These are phyloP conservation scores for Volvariella surrecta DNA, from an alignment of 1,284 basidiomycete species.

Conservation along the genomic window DNA sequence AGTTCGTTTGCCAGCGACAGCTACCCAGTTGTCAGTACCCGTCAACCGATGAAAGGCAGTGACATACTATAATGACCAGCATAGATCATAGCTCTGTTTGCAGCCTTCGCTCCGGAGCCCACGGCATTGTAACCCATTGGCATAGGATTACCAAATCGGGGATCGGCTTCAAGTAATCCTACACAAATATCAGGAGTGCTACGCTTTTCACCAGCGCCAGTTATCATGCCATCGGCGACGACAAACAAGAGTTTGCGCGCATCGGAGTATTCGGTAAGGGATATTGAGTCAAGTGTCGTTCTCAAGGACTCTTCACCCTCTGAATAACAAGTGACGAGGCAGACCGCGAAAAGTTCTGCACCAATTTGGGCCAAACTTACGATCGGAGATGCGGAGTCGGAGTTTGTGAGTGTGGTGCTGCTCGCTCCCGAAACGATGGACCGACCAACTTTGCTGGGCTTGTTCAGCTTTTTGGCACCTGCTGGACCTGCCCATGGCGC, in stretches of 20 bases:
- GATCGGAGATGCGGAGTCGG: constrained; percentile 45
- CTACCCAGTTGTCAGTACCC: constrained; percentile 23
- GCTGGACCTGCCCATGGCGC: constrained; percentile 81
- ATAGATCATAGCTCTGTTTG: constrained; percentile 97
- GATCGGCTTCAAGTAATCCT: constrained; percentile 85
- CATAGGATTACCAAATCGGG: constrained; percentile 91
- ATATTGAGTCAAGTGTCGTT: constrained; percentile 90
- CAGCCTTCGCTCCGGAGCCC: constrained; percentile 80
- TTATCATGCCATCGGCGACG: constrained; percentile 98
- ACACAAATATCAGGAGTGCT: constrained; percentile 98
- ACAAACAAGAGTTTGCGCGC: constrained; percentile 88
- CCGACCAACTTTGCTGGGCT: constrained; percentile 32
- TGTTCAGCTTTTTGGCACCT: constrained; percentile 40
- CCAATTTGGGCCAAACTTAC: constrained; percentile 86
- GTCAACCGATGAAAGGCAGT: constrained; percentile 8
- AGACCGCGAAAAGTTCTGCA: constrained; percentile 89
- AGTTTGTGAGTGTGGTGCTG: constrained; percentile 44
- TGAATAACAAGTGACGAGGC: constrained; percentile 96
- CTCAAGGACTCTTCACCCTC: constrained; percentile 92
- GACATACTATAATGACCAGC: constrained; percentile 96
- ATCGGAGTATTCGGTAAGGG: constrained; percentile 86
- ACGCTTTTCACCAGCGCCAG: constrained; percentile 89
- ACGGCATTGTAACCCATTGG: constrained; percentile 95
- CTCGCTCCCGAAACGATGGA: constrained; percentile 37
- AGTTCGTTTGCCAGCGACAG: constrained; percentile 78